phyloP scores from a whole-genome alignment of 208 protist species.

The Wallacemonas rigidus region DNA sequence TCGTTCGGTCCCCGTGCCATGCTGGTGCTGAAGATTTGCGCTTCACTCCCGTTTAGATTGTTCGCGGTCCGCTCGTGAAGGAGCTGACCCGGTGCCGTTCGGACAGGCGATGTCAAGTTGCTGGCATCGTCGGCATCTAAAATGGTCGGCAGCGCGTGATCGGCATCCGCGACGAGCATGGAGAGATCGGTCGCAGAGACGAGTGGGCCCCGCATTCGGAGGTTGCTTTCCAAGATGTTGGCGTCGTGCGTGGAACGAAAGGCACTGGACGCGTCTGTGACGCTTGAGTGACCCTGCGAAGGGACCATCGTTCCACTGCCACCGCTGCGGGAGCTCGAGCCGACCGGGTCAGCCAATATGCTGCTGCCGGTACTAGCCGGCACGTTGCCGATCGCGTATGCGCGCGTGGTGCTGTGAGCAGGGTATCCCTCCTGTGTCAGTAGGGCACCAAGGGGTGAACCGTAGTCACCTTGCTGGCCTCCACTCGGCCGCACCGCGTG shows the following conservation, averaged over 20 bases:
- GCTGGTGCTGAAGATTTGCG: constrained; percentile 16
- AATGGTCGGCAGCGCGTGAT: constrained; percentile 8
- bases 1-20: background rate
- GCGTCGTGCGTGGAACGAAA: background rate
- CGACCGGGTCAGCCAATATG: background rate
- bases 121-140: constrained; percentile 4
- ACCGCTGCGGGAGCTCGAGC: constrained; percentile 14
- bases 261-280: background rate
- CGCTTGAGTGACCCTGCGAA: background rate
- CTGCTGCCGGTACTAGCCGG: background rate
- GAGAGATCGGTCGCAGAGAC: background rate
- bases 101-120: background rate
- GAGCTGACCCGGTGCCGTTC: background rate
- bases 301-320: constrained; percentile 5
- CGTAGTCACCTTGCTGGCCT: no score
- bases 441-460: no score
- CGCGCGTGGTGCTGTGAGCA: no score
- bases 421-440: no score
- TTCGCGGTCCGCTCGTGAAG: background rate
- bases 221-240: background rate
- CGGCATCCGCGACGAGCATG: background rate
- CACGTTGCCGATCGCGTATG: no score
- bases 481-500: no score
- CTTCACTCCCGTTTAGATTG: background rate
- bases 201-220: background rate